Evolutionary conservation across 495 filamentous ascomycete species (phyloP).

Genomic region (Penicillium steckii): DNA sequence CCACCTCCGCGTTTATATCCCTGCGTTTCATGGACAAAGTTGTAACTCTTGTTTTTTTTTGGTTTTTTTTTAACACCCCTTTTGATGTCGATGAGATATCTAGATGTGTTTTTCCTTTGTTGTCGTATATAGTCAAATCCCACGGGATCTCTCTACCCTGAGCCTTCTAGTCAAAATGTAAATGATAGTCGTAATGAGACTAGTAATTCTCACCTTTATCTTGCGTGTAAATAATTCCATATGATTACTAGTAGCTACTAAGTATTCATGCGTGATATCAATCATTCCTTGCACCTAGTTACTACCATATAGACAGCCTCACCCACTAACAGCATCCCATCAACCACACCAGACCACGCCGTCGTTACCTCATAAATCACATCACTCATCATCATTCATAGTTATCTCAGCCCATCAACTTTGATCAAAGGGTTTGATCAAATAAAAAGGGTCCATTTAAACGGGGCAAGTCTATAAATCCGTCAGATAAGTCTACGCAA

Average conservation of each 20-base stretch:
- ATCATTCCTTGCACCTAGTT: too few species aligned
- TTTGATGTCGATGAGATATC: background rate
- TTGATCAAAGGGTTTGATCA: too few species aligned
- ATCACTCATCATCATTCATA: conserved; percentile 2
- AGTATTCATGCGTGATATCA: too few species aligned
- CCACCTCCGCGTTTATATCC: conserved; percentile 20
- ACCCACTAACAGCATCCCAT: background rate
- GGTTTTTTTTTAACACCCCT: background rate
- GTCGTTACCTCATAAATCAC: conserved; percentile 3
- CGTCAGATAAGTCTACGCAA: too few species aligned
- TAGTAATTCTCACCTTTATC: too few species aligned
- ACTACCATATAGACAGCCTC: background rate
- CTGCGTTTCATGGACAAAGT: conserved; percentile 17
- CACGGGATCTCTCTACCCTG: conserved; percentile 1
- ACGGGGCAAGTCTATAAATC: conserved; percentile 29
- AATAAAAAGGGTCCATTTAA: conserved; percentile 4
- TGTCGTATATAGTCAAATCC: conserved; percentile 20
- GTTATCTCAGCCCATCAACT: too few species aligned
- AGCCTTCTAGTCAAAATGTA: too few species aligned
- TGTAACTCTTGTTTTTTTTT: conserved; percentile 1
- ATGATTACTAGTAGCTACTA: too few species aligned
- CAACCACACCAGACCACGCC: background rate
- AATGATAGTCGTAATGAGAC: too few species aligned
- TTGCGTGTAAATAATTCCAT: too few species aligned
- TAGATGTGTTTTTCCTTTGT: conserved; percentile 10